These are phyloP conservation scores for Malus hybrid DNA, from an alignment of 331 rosid genomes.

Conservation along the genomic window DNA sequence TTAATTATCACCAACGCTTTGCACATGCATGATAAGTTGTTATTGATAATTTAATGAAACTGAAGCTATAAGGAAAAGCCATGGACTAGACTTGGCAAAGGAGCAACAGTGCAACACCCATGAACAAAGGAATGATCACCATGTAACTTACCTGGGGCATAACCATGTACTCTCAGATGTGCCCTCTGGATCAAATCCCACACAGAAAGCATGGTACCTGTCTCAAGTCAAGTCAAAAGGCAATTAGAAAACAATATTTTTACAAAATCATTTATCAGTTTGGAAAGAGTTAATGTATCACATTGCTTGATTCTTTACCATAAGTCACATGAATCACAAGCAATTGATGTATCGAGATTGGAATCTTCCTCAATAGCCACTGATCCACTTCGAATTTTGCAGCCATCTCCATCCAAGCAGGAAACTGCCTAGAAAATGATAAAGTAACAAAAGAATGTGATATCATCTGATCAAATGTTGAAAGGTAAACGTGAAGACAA, in stretches of 20 bases:
- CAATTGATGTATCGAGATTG: slow-evolving; percentile 88
- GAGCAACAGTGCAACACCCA: neutral
- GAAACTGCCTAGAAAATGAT: slow-evolving; percentile 75
- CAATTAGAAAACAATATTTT: slow-evolving; percentile 1
- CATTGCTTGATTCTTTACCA: slow-evolving; percentile 44
- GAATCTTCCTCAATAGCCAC: slow-evolving; percentile 51
- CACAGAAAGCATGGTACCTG: slow-evolving; percentile 99
- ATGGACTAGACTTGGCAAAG: neutral
- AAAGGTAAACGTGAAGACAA: slow-evolving; percentile 12
- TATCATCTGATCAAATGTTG: slow-evolving; percentile 10
- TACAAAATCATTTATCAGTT: neutral
- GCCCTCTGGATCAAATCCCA: slow-evolving; percentile 85
- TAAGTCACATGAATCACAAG: slow-evolving; percentile 91
- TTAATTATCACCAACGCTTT: neutral
- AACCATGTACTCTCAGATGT: slow-evolving; percentile 81
- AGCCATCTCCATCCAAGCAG: slow-evolving; percentile 92
- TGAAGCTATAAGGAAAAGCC: neutral
- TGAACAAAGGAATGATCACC: slow-evolving; percentile 5
- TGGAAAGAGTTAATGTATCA: neutral
- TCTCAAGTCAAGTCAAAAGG: slow-evolving; percentile 19
- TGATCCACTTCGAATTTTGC: slow-evolving; percentile 73
- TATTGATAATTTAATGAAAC: neutral
- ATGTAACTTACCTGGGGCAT: slow-evolving; percentile 77
- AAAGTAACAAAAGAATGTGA: slow-evolving; percentile 26
- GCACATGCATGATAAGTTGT: neutral